Conservation (phyloP, 371 early-diverging fungal genomes). For the Paraphysoderma sedebokerense region DNA sequence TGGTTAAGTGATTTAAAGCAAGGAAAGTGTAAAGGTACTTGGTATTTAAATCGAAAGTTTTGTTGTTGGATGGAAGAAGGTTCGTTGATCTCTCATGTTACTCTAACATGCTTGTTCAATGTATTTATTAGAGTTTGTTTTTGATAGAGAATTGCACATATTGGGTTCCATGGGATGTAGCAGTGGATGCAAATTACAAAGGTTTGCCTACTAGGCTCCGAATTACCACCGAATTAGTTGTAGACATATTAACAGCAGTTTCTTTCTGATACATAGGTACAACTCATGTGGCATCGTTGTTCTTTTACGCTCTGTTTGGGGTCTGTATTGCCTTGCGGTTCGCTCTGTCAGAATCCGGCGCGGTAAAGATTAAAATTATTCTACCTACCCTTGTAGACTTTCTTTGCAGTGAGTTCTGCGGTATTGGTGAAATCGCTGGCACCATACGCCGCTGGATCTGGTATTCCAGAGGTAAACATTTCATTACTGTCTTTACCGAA, state of each 20-base stretch:
- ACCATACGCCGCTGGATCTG: slow-evolving; percentile 80
- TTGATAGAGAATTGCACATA: not conserved
- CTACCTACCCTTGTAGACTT: slow-evolving; percentile 6
- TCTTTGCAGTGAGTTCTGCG: slow-evolving; percentile 17
- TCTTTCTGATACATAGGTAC: too few species aligned
- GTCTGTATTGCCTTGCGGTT: slow-evolving; percentile 21
- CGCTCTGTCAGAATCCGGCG: slow-evolving; percentile 2
- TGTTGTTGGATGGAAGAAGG: slow-evolving; percentile 67
- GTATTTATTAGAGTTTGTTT: slow-evolving; percentile 6
- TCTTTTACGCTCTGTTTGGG: slow-evolving; percentile 15
- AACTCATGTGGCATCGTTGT: slow-evolving; percentile 3
- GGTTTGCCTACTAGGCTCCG: too few species aligned
- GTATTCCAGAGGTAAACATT: slow-evolving; percentile 91
- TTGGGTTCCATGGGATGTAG: slow-evolving; percentile 3
- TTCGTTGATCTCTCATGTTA: slow-evolving; percentile 15
- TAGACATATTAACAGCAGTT: too few species aligned
- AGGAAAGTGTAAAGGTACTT: slow-evolving; percentile 73
- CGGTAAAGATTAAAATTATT: too few species aligned
- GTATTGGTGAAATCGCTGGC: slow-evolving; percentile 44
- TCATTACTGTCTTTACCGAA: not conserved
- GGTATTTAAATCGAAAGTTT: slow-evolving; percentile 66
- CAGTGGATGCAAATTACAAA: not conserved
- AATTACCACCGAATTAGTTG: too few species aligned
- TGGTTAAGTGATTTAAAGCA: slow-evolving; percentile 59
- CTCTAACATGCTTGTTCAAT: not conserved